Percentiles rank a stretch among this genome's conserved stretches.
These are phyloP conservation scores for Botrytis tulipae DNA, from an alignment of 2,329 filamentous ascomycete genomes.

Conservation along the genomic window DNA sequence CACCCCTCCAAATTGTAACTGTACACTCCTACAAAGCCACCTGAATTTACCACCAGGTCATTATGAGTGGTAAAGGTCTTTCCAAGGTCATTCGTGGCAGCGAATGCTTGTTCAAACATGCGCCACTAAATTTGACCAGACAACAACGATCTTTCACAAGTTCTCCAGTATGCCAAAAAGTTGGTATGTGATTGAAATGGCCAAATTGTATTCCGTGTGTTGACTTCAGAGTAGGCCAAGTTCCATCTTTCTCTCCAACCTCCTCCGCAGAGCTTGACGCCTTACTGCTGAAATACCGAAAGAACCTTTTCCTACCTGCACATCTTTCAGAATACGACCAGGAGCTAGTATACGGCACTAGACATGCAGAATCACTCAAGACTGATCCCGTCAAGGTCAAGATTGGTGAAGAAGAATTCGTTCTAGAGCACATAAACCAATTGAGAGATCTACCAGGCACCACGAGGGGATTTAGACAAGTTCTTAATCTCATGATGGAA, in stretches of 20 bases:
- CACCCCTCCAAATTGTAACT: background rate
- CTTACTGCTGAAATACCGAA: slow-evolving; percentile 52
- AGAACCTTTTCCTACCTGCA: slow-evolving; percentile 59
- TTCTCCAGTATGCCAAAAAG: slow-evolving; percentile 30
- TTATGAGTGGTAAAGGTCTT: slow-evolving; percentile 28
- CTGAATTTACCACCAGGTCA: background rate
- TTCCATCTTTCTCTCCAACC: slow-evolving; percentile 47
- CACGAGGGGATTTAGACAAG: slow-evolving; percentile 21
- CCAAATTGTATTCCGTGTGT: background rate
- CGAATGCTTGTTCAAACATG: slow-evolving; percentile 26
- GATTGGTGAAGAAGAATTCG: slow-evolving; percentile 51
- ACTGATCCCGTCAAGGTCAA: slow-evolving; percentile 57
- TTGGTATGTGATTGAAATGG: slow-evolving; percentile 27
- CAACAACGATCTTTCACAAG: slow-evolving; percentile 34
- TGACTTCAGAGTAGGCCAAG: slow-evolving; percentile 25
- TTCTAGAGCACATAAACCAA: slow-evolving; percentile 33
- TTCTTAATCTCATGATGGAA: slow-evolving; percentile 36
- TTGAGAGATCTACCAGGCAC: slow-evolving; percentile 28
- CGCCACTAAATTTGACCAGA: slow-evolving; percentile 11
- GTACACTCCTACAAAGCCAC: background rate
- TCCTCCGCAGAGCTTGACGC: slow-evolving; percentile 54
- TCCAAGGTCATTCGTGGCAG: slow-evolving; percentile 25
- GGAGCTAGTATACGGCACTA: slow-evolving; percentile 50
- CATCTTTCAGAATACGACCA: slow-evolving; percentile 55
- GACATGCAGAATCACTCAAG: slow-evolving; percentile 49